phyloP scores from a whole-genome alignment of 75 land plant species.

The Pseudotsuga menziesii region DNA sequence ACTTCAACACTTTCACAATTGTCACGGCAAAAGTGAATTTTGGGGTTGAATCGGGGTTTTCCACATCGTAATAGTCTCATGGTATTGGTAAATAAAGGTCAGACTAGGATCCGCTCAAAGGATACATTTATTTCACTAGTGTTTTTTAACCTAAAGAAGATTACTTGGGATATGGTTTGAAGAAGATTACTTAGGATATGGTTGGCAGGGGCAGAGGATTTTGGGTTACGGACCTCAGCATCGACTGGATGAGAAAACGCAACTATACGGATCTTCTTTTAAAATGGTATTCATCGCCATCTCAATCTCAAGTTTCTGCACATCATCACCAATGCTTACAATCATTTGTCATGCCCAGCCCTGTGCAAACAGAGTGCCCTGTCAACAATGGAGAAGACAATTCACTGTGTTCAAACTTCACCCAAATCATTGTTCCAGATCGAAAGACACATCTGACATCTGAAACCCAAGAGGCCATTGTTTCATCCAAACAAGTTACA shows the following conservation, averaged over 20 bases:
- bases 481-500: background rate
- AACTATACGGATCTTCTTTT: background rate
- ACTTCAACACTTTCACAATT: too few species aligned
- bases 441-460: background rate
- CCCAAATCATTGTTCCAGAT: background rate
- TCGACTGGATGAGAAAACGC: background rate
- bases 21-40: too few species aligned
- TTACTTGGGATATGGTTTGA: background rate
- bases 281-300: constrained; percentile 3
- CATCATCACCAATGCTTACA: background rate
- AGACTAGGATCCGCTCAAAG: background rate
- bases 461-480: background rate
- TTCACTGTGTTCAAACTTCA: background rate
- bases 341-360: background rate
- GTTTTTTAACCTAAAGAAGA: background rate
- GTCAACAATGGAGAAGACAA: too few species aligned
- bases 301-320: background rate
- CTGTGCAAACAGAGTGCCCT: background rate
- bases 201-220: background rate
- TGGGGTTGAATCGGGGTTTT: too few species aligned
- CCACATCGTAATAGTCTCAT: too few species aligned
- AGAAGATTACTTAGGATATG: background rate
- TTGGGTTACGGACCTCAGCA: background rate
- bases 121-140: background rate
- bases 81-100: too few species aligned